These are phyloP conservation scores for Sindora glabra DNA, from an alignment of 306 rosid species.

Conservation along the genomic window DNA sequence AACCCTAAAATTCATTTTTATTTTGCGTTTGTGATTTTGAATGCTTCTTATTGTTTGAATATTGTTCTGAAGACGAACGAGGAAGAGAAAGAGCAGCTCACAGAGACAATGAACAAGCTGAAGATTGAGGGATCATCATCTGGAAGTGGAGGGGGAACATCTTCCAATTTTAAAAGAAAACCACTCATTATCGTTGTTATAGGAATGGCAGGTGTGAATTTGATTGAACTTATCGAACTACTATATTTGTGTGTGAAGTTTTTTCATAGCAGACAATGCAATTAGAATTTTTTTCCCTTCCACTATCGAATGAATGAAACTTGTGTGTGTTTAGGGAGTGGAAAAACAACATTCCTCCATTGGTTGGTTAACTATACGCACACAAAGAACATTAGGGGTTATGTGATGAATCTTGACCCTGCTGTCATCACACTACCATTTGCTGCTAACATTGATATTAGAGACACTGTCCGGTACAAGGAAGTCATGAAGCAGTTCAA, in stretches of 20 bases:
- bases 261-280: not conserved
- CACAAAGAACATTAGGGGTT: conserved; percentile 49
- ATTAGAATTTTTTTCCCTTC: not conserved
- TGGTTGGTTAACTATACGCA: conserved; percentile 71
- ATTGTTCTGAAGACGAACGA: conserved; percentile 34
- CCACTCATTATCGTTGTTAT: conserved; percentile 82
- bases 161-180: conserved; percentile 49
- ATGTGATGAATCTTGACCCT: conserved; percentile 85
- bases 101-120: conserved; percentile 51
- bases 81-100: conserved; percentile 48
- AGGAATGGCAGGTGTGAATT: conserved; percentile 74
- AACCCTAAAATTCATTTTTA: not conserved
- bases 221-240: not conserved
- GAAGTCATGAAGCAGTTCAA: conserved; percentile 95
- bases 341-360: conserved; percentile 77
- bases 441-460: conserved; percentile 73
- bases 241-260: not conserved
- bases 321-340: conserved; percentile 56
- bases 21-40: not conserved
- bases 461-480: conserved; percentile 90
- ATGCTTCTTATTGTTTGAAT: not conserved
- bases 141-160: conserved; percentile 29
- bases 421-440: conserved; percentile 85
- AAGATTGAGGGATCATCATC: conserved; percentile 58
- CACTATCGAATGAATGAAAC: conserved; percentile 2